These are phyloP conservation scores for Alternaria sp. DNA, from an alignment of 2,329 filamentous ascomycete genomes.

Conservation along the genomic window DNA sequence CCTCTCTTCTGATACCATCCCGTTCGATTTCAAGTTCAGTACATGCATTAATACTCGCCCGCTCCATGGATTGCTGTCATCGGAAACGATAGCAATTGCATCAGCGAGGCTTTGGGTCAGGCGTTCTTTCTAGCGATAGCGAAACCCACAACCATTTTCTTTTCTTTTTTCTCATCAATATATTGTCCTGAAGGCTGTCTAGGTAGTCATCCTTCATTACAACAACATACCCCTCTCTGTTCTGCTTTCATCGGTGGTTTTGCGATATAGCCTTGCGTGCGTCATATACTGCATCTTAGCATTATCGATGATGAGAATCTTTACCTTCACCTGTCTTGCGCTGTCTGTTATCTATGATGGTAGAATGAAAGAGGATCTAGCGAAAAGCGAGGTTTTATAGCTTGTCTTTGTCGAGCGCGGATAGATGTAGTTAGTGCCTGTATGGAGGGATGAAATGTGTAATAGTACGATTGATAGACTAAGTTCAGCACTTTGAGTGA, in stretches of 20 bases:
- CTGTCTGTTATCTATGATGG: background rate
- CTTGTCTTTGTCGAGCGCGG: background rate
- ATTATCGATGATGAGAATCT: background rate
- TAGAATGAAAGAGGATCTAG: background rate
- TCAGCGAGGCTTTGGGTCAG: background rate
- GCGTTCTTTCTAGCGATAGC: background rate
- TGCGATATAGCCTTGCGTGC: background rate
- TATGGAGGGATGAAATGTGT: slow-evolving; percentile 1
- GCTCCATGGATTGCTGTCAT: background rate
- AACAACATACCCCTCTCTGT: slow-evolving; percentile 12
- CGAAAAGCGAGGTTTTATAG: background rate
- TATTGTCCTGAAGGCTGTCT: background rate
- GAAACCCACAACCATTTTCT: background rate
- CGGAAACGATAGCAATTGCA: background rate
- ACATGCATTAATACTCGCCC: slow-evolving; percentile 6
- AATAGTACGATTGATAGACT: background rate
- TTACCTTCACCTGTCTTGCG: background rate
- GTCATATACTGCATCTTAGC: background rate
- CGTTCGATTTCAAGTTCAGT: background rate
- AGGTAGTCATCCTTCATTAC: background rate
- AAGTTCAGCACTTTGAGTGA: too few species aligned
- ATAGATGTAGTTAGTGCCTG: background rate
- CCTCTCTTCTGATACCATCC: background rate
- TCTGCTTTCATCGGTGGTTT: background rate
- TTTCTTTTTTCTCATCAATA: background rate